Evolutionary conservation across 768 basidiomycete genomes (phyloP).

Genomic region (Boletus subparvulus): DNA sequence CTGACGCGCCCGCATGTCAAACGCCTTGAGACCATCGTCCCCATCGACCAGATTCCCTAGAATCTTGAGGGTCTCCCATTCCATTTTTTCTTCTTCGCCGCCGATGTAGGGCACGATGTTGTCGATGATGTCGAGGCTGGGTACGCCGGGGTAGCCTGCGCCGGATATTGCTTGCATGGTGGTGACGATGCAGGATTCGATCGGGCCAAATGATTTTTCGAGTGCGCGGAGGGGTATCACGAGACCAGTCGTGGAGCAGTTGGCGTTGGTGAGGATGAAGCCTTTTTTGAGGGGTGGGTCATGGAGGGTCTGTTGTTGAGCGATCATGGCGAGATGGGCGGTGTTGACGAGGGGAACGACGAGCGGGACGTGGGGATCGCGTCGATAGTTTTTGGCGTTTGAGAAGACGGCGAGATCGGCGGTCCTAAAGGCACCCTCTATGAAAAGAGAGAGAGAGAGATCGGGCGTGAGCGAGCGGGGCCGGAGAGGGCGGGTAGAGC

Average conservation of each 20-base stretch:
- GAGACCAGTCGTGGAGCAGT: slow-evolving; percentile 93
- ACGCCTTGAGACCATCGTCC: slow-evolving; percentile 56
- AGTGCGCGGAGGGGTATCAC: slow-evolving; percentile 90
- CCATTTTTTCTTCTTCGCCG: slow-evolving; percentile 97
- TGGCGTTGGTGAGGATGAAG: slow-evolving; percentile 98
- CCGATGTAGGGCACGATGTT: slow-evolving; percentile 94
- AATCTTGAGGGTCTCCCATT: slow-evolving; percentile 98
- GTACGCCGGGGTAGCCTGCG: slow-evolving; percentile 94
- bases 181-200: slow-evolving; percentile 87
- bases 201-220: slow-evolving; percentile 89
- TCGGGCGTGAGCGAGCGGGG: neutral
- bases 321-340: slow-evolving; percentile 77
- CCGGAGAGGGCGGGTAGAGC: neutral
- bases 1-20: slow-evolving; percentile 80
- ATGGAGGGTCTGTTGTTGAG: slow-evolving; percentile 74
- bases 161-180: slow-evolving; percentile 99
- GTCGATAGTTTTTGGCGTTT: slow-evolving; percentile 94
- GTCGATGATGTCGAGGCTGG: slow-evolving; percentile 88
- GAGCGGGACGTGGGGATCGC: slow-evolving; percentile 91
- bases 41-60: slow-evolving; percentile 73
- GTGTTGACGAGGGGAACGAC: slow-evolving; percentile 96
- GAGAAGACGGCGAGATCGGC: slow-evolving; percentile 94
- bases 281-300: slow-evolving; percentile 71
- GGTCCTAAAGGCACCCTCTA: slow-evolving; percentile 76
- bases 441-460: neutral